Base-by-base conservation (phyloP, 192 early-diverging fungal species). In the Entomortierella parvispora region DNA sequence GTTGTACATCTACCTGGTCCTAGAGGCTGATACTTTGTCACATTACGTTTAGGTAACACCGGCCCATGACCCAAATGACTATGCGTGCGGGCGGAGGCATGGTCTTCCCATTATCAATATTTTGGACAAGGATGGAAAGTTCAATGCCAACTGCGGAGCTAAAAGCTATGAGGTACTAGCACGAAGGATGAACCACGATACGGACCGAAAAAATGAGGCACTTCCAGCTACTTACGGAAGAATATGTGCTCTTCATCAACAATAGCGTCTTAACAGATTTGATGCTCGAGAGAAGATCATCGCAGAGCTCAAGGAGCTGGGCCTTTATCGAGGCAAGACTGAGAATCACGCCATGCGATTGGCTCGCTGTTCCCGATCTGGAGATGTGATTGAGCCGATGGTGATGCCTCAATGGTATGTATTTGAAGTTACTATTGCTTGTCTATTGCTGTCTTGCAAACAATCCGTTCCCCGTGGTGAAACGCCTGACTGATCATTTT, bases 331-430 rank as follows among this genome's bases (percentile, higher is more conserved):
- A 29, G 94, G 90, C 12, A 96, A 88, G 66, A 83, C 89, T 65
- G 89, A 93, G 50, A 90, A 94, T 26, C 90, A 92, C 65, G 89
- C 87, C 29, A 95, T 95, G 81, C 89, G 93, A 40, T 70, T 92
- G 32, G 90, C 85, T 31, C 76, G 69, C 11, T 90, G 90, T 59
- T 90, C 91, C 31, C 82, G 97, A 45, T 96, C 97, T 0, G 92
- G 92, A 20, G 97, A 99, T 78, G 85, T 99, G 33, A 95, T 99
- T 46, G 97, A 99, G 70, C 97, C 95, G 4, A 84, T 98, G 77
- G 79, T 98, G 67, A 93, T 94, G 84, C 97, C 97, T 10, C 97
- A 99, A 81, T 99, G 97, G 97, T 88, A 79, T 32, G 66, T 50
- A 17, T 14, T 46, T 2, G 10, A 23, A 33, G n/a, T n/a, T 15